These are phyloP conservation scores for Volutella citrinella DNA, from an alignment of 2,329 filamentous ascomycete genomes.

Conservation along the genomic window DNA sequence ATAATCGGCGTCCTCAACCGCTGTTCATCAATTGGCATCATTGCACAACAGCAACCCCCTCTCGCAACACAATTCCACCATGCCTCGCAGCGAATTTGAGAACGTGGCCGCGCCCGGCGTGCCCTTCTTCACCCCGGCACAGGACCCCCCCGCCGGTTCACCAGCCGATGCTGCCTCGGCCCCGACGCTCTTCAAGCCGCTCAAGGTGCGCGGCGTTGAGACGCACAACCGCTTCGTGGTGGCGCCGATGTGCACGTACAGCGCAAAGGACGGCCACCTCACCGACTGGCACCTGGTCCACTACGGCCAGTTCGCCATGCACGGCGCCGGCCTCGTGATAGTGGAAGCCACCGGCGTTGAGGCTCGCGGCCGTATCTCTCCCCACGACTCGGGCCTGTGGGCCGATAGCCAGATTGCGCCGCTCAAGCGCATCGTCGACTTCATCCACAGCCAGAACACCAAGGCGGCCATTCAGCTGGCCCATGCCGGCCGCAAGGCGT, in stretches of 20 bases:
- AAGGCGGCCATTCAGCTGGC: slow-evolving; percentile 77
- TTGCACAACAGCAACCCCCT: no score
- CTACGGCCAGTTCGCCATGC: slow-evolving; percentile 72
- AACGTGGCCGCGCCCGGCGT: slow-evolving; percentile 42
- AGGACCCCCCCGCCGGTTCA: slow-evolving; percentile 49
- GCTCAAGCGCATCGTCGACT: slow-evolving; percentile 69
- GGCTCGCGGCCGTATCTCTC: slow-evolving; percentile 77
- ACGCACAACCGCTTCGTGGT: slow-evolving; percentile 57
- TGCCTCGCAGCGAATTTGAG: no score
- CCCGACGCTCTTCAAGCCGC: slow-evolving; percentile 55
- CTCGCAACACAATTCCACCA: no score
- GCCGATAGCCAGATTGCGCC: slow-evolving; percentile 76
- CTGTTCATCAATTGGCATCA: no score
- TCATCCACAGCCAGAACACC: slow-evolving; percentile 74
- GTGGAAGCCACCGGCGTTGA: slow-evolving; percentile 77
- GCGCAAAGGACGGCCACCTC: slow-evolving; percentile 60
- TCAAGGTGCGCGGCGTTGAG: slow-evolving; percentile 50
- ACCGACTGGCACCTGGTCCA: slow-evolving; percentile 83
- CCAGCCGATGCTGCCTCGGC: slow-evolving; percentile 37
- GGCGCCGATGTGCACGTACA: slow-evolving; percentile 62
- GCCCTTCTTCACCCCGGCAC: slow-evolving; percentile 54
- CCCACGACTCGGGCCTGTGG: slow-evolving; percentile 79
- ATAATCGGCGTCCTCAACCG: no score
- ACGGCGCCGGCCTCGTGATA: slow-evolving; percentile 71
- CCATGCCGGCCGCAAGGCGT: slow-evolving; percentile 73